phyloP scores from a whole-genome alignment of 2,329 filamentous ascomycete genomes.

The Colletotrichum sp. region DNA sequence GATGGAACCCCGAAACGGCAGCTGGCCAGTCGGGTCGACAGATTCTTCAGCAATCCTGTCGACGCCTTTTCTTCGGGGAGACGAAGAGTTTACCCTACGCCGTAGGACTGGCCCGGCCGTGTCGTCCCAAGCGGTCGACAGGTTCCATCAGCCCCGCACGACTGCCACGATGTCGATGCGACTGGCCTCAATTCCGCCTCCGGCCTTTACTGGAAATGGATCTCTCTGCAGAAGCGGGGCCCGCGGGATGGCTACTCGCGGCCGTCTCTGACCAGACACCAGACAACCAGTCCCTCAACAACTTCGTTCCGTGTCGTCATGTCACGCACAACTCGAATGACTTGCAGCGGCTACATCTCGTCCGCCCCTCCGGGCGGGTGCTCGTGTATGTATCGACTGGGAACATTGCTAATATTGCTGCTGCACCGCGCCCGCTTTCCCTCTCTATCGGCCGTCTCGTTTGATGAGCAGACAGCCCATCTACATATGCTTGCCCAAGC shows the following conservation, averaged over 20 bases:
- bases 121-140: neutral
- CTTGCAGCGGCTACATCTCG: constrained; percentile 18
- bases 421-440: constrained; percentile 4
- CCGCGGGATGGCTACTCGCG: neutral
- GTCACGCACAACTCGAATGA: constrained; percentile 15
- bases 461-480: neutral
- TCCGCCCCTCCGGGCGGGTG: neutral
- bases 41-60: constrained; percentile 7
- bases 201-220: constrained; percentile 12
- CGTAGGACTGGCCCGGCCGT: neutral
- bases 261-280: neutral
- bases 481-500: neutral
- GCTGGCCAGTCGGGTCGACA: constrained; percentile 11
- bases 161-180: constrained; percentile 5
- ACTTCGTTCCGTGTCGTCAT: constrained; percentile 11
- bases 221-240: constrained; percentile 10
- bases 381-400: neutral
- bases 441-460: neutral
- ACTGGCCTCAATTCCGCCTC: constrained; percentile 13
- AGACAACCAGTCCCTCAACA: neutral
- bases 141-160: constrained; percentile 9
- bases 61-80: neutral
- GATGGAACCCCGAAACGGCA: neutral
- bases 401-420: neutral
- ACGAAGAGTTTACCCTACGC: neutral